Evolutionary conservation across 768 basidiomycete genomes (phyloP).

Genomic region (Fistulinella prunicolor): DNA sequence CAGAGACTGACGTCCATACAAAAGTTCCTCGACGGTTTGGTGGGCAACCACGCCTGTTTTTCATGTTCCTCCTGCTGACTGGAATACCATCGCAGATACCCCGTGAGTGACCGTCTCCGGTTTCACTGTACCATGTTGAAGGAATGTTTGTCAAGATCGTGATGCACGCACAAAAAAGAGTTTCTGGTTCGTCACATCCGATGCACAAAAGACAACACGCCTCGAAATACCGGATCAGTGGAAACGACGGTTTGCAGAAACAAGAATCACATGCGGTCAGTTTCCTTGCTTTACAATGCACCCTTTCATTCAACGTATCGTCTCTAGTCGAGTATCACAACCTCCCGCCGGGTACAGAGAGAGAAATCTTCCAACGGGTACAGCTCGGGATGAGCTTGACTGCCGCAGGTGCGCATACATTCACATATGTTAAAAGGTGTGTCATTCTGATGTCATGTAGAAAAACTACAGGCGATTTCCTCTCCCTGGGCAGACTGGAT

Average conservation of each 20-base stretch:
- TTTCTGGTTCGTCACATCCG: slow-evolving; percentile 59
- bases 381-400: slow-evolving; percentile 77
- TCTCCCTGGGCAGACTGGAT: slow-evolving; percentile 73
- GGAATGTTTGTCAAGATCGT: slow-evolving; percentile 41
- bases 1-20: slow-evolving; percentile 49
- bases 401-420: slow-evolving; percentile 51
- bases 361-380: slow-evolving; percentile 81
- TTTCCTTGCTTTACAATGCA: slow-evolving; percentile 2
- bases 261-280: slow-evolving; percentile 68
- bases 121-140: slow-evolving; percentile 13
- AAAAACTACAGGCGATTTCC: slow-evolving; percentile 77
- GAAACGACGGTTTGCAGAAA: slow-evolving; percentile 51
- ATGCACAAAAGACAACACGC: slow-evolving; percentile 41
- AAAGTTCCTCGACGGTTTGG: slow-evolving; percentile 47
- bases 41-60: slow-evolving; percentile 16
- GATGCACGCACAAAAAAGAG: slow-evolving; percentile 56
- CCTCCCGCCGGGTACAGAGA: slow-evolving; percentile 54
- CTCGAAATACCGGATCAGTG: slow-evolving; percentile 51
- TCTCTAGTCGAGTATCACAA: slow-evolving; percentile 63
- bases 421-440: too few species aligned
- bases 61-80: slow-evolving; percentile 4
- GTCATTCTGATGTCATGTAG: slow-evolving; percentile 34
- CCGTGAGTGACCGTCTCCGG: slow-evolving; percentile 36
- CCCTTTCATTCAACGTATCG: neutral
- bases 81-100: slow-evolving; percentile 42